These are phyloP conservation scores for Cryptosporidium bovis DNA, from an alignment of 169 alveolate genomes.

Conservation along the genomic window DNA sequence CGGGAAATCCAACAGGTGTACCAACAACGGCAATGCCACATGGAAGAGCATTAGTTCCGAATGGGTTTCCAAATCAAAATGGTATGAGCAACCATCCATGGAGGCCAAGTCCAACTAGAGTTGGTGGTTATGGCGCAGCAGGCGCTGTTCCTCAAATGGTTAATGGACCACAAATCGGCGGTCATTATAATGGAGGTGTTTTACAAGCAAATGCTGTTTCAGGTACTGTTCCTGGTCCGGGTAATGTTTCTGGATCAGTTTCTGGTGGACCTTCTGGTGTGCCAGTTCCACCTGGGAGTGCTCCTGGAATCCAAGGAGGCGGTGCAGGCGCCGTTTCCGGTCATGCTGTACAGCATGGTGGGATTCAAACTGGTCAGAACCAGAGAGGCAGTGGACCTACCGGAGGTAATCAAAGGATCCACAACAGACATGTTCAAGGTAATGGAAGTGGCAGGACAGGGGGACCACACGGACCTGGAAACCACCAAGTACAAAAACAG, in stretches of 20 bases:
- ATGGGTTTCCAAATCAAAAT: constrained; percentile 52
- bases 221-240: constrained; percentile 18
- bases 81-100: constrained; percentile 37
- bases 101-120: constrained; percentile 68
- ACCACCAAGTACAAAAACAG: constrained; percentile 53
- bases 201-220: constrained; percentile 43
- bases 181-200: constrained; percentile 47
- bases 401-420: constrained; percentile 56
- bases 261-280: not conserved
- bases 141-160: constrained; percentile 61
- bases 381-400: constrained; percentile 18
- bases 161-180: constrained; percentile 43
- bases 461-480: constrained; percentile 24
- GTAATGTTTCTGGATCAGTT: constrained; percentile 7
- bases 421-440: constrained; percentile 54
- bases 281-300: not conserved
- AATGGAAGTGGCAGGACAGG: constrained; percentile 52
- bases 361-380: constrained; percentile 27
- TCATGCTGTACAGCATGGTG: constrained; percentile 4
- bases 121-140: constrained; percentile 30
- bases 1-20: constrained; percentile 58
- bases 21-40: constrained; percentile 64
- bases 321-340: constrained; percentile 27
- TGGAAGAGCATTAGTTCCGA: constrained; percentile 38
- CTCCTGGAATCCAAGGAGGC: too few species aligned